Evolutionary conservation across 2,329 filamentous ascomycete genomes (phyloP), one percentile per base, ranked within the genome.

Genomic region (Hortaea werneckii): DNA sequence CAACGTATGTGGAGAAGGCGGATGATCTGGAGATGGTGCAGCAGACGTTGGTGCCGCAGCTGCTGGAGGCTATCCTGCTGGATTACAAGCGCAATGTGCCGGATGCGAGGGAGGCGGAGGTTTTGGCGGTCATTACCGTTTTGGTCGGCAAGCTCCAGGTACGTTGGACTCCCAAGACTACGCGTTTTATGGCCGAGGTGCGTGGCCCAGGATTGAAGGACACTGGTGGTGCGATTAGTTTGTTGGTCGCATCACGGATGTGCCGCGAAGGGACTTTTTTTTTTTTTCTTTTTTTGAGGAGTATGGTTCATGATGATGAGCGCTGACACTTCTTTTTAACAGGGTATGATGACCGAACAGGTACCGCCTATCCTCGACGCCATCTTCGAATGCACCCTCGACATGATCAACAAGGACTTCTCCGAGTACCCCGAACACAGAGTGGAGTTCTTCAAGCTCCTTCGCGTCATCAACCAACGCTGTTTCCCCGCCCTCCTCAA

Each of bases 341-440:
- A 94, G 86, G 79, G 80, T 55, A 75, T 96, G 61, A 98, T 98
- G 94, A 92, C 96, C 65, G 92, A 96, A 63, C 92, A 96, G 67
- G 87, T 98, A 38, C 88, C 92, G 7, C 83, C 83, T 41, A 96
- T 98, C 61, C 95, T 98, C 86, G 89, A 96, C 67, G 94, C 90
- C 56, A 87, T 98, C 27, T 98, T 98, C 60, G 90, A 96, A 67
- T 96, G 90, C 73, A 98, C 92, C 3, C 75, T 98, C 46, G 88
- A 95, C 60, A 98, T 98, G 92, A 98, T 98, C 72, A 98, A 96
- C 79, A 98, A 98, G 72, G 92, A 98, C 68, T 98, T 98, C 68
- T 95, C 94, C 40, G 92, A 98, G 64, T 98, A 94, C 66, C 92
- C 92, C 0, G 92, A 98, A 66, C 92, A 98, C 65, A 85, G 94